These are phyloP conservation scores for Papiliotrema flavescens DNA, from an alignment of 1,284 basidiomycete genomes.

Conservation along the genomic window DNA sequence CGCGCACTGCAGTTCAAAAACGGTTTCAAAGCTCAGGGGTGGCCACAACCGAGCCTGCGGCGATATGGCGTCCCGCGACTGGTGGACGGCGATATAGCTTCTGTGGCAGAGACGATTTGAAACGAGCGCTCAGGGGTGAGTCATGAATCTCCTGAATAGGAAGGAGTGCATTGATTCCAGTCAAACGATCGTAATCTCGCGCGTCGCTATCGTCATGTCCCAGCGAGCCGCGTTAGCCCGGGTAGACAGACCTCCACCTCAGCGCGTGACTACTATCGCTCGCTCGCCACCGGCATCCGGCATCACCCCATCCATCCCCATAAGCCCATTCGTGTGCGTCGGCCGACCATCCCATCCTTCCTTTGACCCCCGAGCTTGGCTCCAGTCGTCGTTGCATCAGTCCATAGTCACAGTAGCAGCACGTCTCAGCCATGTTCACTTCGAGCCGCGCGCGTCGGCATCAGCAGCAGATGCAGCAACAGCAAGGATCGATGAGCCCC, in stretches of 20 bases:
- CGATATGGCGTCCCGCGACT: too few relatives aligned
- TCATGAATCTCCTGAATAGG: too few relatives aligned
- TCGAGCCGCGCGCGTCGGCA: background rate
- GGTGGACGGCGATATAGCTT: too few relatives aligned
- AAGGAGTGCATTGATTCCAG: too few relatives aligned
- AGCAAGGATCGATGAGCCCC: background rate
- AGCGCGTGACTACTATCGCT: background rate
- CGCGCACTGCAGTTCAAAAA: too few relatives aligned
- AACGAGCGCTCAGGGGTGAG: too few relatives aligned
- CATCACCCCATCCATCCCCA: too few relatives aligned
- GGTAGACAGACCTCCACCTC: too few relatives aligned
- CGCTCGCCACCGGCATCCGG: background rate
- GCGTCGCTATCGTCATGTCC: background rate
- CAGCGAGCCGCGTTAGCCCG: background rate
- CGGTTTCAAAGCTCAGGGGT: too few relatives aligned
- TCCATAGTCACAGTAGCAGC: background rate
- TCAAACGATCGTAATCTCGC: background rate
- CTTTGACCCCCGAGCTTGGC: background rate
- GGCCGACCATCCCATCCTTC: background rate
- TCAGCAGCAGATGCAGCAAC: background rate
- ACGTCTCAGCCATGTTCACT: background rate
- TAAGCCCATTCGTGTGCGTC: background rate
- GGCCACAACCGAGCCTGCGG: too few relatives aligned
- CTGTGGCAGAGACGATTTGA: too few relatives aligned
- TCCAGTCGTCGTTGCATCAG: background rate